These are phyloP conservation scores for Aspergillus sp. DNA, from an alignment of 2,329 filamentous ascomycete genomes.

Conservation along the genomic window DNA sequence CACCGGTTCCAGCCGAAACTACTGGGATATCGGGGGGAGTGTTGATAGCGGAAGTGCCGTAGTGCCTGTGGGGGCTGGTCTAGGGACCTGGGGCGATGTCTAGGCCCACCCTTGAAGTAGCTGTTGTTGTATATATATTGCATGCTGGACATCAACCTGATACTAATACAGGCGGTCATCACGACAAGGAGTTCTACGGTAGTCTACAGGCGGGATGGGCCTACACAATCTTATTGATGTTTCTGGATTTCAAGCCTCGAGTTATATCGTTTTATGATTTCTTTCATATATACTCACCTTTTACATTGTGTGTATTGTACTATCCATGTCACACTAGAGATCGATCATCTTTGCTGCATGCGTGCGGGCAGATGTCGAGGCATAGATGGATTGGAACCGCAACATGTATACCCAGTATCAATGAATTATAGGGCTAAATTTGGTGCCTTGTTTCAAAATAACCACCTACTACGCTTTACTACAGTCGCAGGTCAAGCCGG, in stretches of 20 bases:
- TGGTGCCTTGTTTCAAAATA: too few species aligned
- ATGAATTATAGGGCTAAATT: too few species aligned
- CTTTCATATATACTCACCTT: too few species aligned
- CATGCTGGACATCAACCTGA: constrained; percentile 14
- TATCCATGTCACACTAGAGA: too few species aligned
- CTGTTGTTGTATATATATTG: constrained; percentile 2
- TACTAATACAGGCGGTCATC: not conserved
- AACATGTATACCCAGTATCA: too few species aligned
- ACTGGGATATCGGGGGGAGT: constrained; percentile 86
- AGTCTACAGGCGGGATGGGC: not conserved
- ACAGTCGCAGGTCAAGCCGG: too few species aligned
- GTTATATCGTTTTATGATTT: not conserved
- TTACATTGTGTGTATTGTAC: too few species aligned
- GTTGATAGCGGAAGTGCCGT: constrained; percentile 73
- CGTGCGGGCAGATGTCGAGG: too few species aligned
- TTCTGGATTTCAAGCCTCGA: not conserved
- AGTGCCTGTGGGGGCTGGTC: constrained; percentile 64
- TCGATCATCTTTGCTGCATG: too few species aligned
- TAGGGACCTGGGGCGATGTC: constrained; percentile 74
- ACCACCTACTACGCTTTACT: too few species aligned
- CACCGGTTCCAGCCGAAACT: constrained; percentile 71
- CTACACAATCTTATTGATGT: not conserved
- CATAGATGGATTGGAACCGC: too few species aligned
- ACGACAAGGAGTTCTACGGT: constrained; percentile 3
- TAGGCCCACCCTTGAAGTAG: constrained; percentile 5